Evolutionary conservation across 2,329 filamentous ascomycete species (phyloP), one percentile per base, ranked within the genome.

Genomic region (Botrytis aclada): DNA sequence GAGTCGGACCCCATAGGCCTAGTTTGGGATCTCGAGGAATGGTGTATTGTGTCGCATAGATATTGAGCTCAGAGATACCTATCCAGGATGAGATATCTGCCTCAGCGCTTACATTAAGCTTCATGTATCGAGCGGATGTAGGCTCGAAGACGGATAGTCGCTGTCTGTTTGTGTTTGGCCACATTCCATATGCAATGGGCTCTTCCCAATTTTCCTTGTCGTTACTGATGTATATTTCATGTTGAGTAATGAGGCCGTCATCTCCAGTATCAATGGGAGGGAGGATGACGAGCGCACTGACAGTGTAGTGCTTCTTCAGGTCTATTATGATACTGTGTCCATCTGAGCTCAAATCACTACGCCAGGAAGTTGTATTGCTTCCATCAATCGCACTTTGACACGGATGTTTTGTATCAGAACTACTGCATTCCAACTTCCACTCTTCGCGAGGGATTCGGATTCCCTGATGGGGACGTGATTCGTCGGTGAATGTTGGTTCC

Each of bases 21-120:
- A 67, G 32, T 39, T 54, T 67, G 16, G 64, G 45, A 41, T 67
- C 25, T 29, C 51, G 45, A 20, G 64, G 64, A 12, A 67, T 54
- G 45, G 47, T 54, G 64, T 67, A 67, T 22, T 20, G 45, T 39
- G 64, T 67, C 16, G 64, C 64, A 67, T 54, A 67, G 25, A 67
- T 41, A n/a, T 67, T 67, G 16, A 67, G 34, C 25, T 67, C 64
- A 10, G 64, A 67, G 1, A 67, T 54, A 5, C 64, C 64, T 14
- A 67, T 54, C 64, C 64, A 67, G 8, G 64, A 67, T 4, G 64
- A 29, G 47, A 7, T 6, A 6, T 22, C 45, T 10, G 18, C 14
- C 32, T 54, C 64, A 3, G 32, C 25, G 20, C 45, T 67, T 14
- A 54, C 64, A 54, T 39, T 67, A 34, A 67, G 64, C 64, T 67